These are phyloP conservation scores for Gaeumannomyces sp. DNA, from an alignment of 2,329 filamentous ascomycete genomes.

Conservation along the genomic window DNA sequence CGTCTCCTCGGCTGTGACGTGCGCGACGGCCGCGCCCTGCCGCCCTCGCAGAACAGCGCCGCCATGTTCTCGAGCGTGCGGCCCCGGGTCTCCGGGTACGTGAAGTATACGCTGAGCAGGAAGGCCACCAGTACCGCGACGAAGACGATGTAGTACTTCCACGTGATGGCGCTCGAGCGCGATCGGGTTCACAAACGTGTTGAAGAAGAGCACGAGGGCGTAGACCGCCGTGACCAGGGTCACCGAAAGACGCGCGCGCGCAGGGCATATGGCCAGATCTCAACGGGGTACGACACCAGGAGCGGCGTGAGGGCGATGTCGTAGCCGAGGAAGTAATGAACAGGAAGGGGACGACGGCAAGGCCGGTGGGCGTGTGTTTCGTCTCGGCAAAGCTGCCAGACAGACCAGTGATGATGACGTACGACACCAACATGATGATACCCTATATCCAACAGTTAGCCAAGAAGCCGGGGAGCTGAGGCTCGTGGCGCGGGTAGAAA, in stretches of 20 bases:
- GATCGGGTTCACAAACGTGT: slow-evolving; percentile 40
- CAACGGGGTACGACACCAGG: slow-evolving; percentile 26
- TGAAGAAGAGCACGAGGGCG: slow-evolving; percentile 41
- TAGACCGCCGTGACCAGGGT: slow-evolving; percentile 33
- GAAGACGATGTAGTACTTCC: slow-evolving; percentile 33
- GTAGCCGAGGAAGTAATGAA: slow-evolving; percentile 30
- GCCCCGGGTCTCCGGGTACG: slow-evolving; percentile 6
- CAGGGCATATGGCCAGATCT: slow-evolving; percentile 33
- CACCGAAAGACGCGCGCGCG: slow-evolving; percentile 30
- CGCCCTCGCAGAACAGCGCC: slow-evolving; percentile 6
- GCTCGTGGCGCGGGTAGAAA: too few species aligned
- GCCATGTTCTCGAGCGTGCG: slow-evolving; percentile 6
- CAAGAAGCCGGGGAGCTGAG: too few species aligned
- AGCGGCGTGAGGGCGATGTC: slow-evolving; percentile 29
- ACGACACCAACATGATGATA: slow-evolving; percentile 22
- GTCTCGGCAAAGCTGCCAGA: slow-evolving; percentile 12
- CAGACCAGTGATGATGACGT: slow-evolving; percentile 20
- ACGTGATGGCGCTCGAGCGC: slow-evolving; percentile 32
- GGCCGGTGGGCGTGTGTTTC: slow-evolving; percentile 18
- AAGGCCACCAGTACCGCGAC: slow-evolving; percentile 28
- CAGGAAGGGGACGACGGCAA: slow-evolving; percentile 25
- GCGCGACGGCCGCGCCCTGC: slow-evolving; percentile 4
- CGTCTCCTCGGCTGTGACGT: slow-evolving; percentile 5
- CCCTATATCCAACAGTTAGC: background rate
- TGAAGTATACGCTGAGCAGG: slow-evolving; percentile 25